phyloP scores from a whole-genome alignment of 2,329 filamentous ascomycete genomes.

The Xenosphaeropsis pyriputrescens region DNA sequence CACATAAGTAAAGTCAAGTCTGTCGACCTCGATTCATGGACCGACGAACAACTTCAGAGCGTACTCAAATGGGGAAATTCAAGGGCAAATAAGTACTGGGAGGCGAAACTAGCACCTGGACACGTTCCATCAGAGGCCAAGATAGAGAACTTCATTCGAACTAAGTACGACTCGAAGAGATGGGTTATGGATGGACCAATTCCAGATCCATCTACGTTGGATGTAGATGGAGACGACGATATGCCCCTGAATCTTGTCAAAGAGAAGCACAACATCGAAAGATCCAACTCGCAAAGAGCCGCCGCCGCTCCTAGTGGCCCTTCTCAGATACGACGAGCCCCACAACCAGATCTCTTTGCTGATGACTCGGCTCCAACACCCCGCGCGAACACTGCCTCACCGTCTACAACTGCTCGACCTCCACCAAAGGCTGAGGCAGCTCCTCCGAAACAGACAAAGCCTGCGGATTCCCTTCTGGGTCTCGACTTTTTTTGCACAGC shows the following conservation, averaged over 20 bases:
- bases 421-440: constrained; percentile 48
- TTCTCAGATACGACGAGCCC: constrained; percentile 23
- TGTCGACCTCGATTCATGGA: constrained; percentile 96
- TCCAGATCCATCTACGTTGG: constrained; percentile 80
- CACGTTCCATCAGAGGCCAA: constrained; percentile 93
- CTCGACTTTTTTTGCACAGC: constrained; percentile 79
- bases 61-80: constrained; percentile 92
- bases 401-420: constrained; percentile 31
- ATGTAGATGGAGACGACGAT: constrained; percentile 77
- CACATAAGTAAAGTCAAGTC: constrained; percentile 98
- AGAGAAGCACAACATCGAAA: constrained; percentile 49
- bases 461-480: constrained; percentile 74
- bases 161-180: constrained; percentile 96
- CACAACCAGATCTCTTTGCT: constrained; percentile 69
- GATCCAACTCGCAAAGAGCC: constrained; percentile 20
- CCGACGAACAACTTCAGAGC: constrained; percentile 91
- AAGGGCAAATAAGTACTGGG: constrained; percentile 98
- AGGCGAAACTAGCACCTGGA: constrained; percentile 78
- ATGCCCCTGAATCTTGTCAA: constrained; percentile 48
- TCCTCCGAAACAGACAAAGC: constrained; percentile 54
- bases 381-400: constrained; percentile 59
- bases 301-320: constrained; percentile 17
- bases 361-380: constrained; percentile 48
- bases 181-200: constrained; percentile 98
- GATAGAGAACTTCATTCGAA: constrained; percentile 99